Percentiles rank a stretch among this genome's conserved stretches.
Conservation (phyloP, 768 basidiomycete species). For the Phlebiopsis flavidoalba region DNA sequence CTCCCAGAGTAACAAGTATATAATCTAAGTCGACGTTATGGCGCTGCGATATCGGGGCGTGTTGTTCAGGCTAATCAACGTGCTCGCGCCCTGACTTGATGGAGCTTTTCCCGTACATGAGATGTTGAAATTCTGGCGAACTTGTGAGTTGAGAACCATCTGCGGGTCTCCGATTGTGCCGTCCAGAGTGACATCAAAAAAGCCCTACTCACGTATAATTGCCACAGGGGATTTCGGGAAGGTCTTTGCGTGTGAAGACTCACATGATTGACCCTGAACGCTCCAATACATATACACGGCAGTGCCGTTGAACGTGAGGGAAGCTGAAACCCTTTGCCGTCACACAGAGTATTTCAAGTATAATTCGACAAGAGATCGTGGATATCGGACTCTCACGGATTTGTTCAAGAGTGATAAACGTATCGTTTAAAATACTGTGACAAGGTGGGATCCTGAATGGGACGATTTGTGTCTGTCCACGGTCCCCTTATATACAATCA, state of each 20-base stretch:
- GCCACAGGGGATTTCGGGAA: background rate
- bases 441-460: background rate
- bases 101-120: background rate
- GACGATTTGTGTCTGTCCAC: constrained; percentile 1
- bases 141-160: background rate
- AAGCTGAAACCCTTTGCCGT: background rate
- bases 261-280: constrained; percentile 1
- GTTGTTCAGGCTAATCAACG: background rate
- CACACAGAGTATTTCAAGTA: background rate
- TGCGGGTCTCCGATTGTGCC: background rate
- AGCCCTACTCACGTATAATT: background rate
- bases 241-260: background rate
- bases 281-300: constrained; percentile 2
- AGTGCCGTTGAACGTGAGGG: constrained; percentile 3
- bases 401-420: background rate
- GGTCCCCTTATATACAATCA: background rate
- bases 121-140: background rate
- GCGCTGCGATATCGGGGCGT: background rate
- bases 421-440: background rate
- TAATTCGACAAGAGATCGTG: background rate
- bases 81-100: background rate
- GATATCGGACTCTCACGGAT: background rate
- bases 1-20: background rate
- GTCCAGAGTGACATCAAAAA: background rate
- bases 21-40: constrained; percentile 8